phyloP scores from a whole-genome alignment of 2,329 filamentous ascomycete species.

The Penicillium sumatraense region DNA sequence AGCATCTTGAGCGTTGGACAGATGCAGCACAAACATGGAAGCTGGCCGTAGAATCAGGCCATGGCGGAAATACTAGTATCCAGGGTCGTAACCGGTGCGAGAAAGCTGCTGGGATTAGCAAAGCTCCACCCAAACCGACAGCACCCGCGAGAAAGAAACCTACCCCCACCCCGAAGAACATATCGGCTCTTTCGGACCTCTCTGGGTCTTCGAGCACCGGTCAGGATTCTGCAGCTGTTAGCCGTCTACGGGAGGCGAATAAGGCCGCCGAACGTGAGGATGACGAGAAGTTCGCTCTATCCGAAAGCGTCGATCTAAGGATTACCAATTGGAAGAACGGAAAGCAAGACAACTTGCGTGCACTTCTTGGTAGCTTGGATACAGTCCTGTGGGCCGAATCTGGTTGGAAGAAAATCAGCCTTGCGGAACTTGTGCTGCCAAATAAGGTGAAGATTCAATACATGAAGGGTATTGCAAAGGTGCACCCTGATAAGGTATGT shows the following conservation, averaged over 20 bases:
- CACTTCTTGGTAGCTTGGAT: constrained; percentile 84
- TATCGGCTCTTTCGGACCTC: constrained; percentile 39
- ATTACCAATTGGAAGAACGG: constrained; percentile 84
- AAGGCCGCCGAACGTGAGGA: constrained; percentile 83
- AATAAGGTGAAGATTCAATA: constrained; percentile 97
- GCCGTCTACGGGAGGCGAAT: constrained; percentile 80
- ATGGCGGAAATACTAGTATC: constrained; percentile 82
- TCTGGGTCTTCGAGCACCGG: constrained; percentile 47
- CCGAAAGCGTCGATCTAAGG: constrained; percentile 81
- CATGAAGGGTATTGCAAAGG: constrained; percentile 99
- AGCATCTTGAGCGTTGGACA: constrained; percentile 91
- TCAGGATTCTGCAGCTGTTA: constrained; percentile 73
- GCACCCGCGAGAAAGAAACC: constrained; percentile 54
- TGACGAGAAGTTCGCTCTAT: constrained; percentile 88
- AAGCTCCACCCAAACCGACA: constrained; percentile 50
- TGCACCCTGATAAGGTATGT: constrained; percentile 96
- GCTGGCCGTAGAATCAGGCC: constrained; percentile 77
- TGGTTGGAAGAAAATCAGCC: constrained; percentile 94
- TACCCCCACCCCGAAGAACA: constrained; percentile 44
- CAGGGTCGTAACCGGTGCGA: constrained; percentile 89
- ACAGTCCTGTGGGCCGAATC: constrained; percentile 87
- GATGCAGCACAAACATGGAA: constrained; percentile 84
- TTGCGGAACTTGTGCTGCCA: constrained; percentile 90
- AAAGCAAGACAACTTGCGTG: constrained; percentile 89
- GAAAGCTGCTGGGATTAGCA: constrained; percentile 75